Evolutionary conservation across 495 filamentous ascomycete genomes (phyloP).

Genomic region (Hyaloscypha variabilis): DNA sequence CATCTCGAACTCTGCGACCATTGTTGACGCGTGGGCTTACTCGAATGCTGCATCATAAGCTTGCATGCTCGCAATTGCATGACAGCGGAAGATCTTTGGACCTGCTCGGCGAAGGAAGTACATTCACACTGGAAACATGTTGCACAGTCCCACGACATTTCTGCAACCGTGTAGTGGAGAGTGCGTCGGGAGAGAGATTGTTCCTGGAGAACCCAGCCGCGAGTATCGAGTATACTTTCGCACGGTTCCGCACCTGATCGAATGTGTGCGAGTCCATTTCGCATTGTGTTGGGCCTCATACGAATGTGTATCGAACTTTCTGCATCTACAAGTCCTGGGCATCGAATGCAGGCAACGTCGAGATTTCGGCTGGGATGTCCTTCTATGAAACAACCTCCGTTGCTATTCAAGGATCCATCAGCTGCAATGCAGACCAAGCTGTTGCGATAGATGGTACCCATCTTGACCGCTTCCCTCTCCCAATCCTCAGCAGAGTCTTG

Average conservation of each 20-base stretch:
- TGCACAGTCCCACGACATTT: slow-evolving; percentile 33
- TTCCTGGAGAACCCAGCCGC: slow-evolving; percentile 42
- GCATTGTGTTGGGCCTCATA: not conserved
- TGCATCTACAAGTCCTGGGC: not conserved
- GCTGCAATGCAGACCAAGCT: slow-evolving; percentile 40
- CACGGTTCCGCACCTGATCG: not conserved
- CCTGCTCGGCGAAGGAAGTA: slow-evolving; percentile 1
- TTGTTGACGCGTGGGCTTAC: not conserved
- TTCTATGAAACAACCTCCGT: slow-evolving; percentile 14
- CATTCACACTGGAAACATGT: slow-evolving; percentile 30
- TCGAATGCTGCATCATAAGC: slow-evolving; percentile 6
- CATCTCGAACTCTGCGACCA: slow-evolving; percentile 3
- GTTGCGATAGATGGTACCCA: slow-evolving; percentile 43
- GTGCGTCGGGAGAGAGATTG: slow-evolving; percentile 33
- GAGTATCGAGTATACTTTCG: slow-evolving; percentile 28
- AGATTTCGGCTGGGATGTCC: not conserved
- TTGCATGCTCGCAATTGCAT: not conserved
- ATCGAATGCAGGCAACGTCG: slow-evolving; percentile 4
- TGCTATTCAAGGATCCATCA: slow-evolving; percentile 7
- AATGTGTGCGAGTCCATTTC: not conserved
- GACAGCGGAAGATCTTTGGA: slow-evolving; percentile 20
- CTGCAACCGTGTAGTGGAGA: slow-evolving; percentile 32
- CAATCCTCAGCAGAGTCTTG: slow-evolving; percentile 39
- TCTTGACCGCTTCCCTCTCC: slow-evolving; percentile 40
- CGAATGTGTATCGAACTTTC: slow-evolving; percentile 6